Evolutionary conservation across 352 stramenopile genomes (phyloP), one percentile per base, ranked within the genome.

Genomic region (Salisapilia sapeloensis): DNA sequence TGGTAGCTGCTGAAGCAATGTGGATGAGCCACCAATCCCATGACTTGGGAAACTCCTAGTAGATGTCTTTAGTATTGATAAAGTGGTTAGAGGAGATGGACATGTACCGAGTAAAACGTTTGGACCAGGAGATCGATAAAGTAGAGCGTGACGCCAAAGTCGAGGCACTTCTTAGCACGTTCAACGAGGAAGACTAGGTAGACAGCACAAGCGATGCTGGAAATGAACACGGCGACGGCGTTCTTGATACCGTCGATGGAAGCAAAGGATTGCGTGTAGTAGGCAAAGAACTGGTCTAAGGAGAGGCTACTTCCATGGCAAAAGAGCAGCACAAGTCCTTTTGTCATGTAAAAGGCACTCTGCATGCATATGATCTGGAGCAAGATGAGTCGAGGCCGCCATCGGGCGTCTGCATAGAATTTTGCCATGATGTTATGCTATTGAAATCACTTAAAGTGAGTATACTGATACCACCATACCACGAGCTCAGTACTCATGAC

Each of bases 21-120:
- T 91, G 71, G 14, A 91, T 45, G 15, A 89, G 46, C 78, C 78
- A 93, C 78, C 78, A 93, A 36, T 87, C 66, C 78, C 67, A 90
- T 17, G 59, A 60, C 44, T 75, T 79, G 3, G 78, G 78, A 24
- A 91, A 82, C 19, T 86, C 69, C 69, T 90, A 15, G 22, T 26
- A 33, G 12, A 41, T 40, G 2, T 6, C 1, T 6, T 4, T 6
- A 23, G n/a, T n/a, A n/a, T n/a, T n/a, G n/a, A n/a, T n/a, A n/a
- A n/a, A n/a, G n/a, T n/a, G n/a, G n/a, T n/a, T 8, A 4, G 16
- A 3, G 4, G 14, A 11, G 16, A 23, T 19, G 10, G 13, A 6
- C 3, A 44, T 51, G 16, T 24, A 90, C 74, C 48, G 60, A 76
- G 55, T 93, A 93, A 47, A 87, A 78, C 31, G 59, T 71, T 40